Base-by-base conservation (phyloP, 108 stramenopile genomes). In the Nitzschia palea region DNA sequence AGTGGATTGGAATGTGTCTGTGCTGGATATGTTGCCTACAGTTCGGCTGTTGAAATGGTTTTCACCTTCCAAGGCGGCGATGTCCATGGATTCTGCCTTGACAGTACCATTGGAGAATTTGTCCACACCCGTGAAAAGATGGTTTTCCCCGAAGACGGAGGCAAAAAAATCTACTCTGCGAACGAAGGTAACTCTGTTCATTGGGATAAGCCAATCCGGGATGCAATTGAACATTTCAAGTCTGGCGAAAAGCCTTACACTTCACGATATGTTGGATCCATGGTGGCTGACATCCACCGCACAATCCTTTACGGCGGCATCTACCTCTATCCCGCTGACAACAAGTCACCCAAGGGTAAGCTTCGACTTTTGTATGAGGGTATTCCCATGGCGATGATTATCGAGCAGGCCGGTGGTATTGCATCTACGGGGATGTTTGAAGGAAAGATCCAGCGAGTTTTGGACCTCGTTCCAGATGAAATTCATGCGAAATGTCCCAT, bases 271-370 rank as follows among this genome's bases (percentile, higher is more conserved):
- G 97, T 98, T 14, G 99, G 99, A 26, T 96, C 95, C 44, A 99
- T 98, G 99, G 98, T 99, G 57, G 94, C 98, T 6, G 99, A 99
- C 63, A 96, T 99, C 55, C 99, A 99, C 85, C 94, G 98, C 45
- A 99, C 99, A 30, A 85, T 99, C 64, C 84, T 98, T 32, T 99
- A 99, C 67, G 97, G 97, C 58, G 99, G 99, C 15, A 95, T 99
- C 63, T 99, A 97, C 79, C 72, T 98, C 40, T 99, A 99, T 82
- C 99, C 99, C 20, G 97, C 97, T 4, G 97, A 98, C 68, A 88
- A 80, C 67, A 96, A 96, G 68, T 83, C 84, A 34, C 90, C 89
- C 25, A 93, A 96, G 74, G 95, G 96, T 68, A 96, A 97, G 86
- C 87, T 96, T 65, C 94, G 98, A 64, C 87, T 98, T 62, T 91